Evolutionary conservation across 176 grass and related monocot species (phyloP).

Genomic region (Hordeum vulgare): MorexV3_pseudomolecules_assembly NC_058518.1:510002073-510002572

Average conservation of each 20-base stretch:
- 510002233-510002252: not conserved
- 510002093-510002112: not conserved
- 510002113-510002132: too few species aligned
- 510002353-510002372: too few species aligned
- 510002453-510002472: too few species aligned
- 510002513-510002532: too few species aligned
- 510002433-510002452: too few species aligned
- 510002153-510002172: not conserved
- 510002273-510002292: not conserved
- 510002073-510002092: not conserved
- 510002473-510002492: too few species aligned
- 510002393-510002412: too few species aligned
- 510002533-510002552: too few species aligned
- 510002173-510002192: not conserved
- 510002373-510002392: too few species aligned
- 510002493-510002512: too few species aligned
- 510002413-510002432: too few species aligned
- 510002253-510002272: conserved; percentile 12
- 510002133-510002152: not conserved
- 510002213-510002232: not conserved
- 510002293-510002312: not conserved
- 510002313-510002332: not conserved
- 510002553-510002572: too few species aligned
- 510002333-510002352: not conserved
- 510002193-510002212: not conserved